phyloP scores from a whole-genome alignment of 176 grass and related monocot species.

The Cenchrus fungigraminus region DNA sequence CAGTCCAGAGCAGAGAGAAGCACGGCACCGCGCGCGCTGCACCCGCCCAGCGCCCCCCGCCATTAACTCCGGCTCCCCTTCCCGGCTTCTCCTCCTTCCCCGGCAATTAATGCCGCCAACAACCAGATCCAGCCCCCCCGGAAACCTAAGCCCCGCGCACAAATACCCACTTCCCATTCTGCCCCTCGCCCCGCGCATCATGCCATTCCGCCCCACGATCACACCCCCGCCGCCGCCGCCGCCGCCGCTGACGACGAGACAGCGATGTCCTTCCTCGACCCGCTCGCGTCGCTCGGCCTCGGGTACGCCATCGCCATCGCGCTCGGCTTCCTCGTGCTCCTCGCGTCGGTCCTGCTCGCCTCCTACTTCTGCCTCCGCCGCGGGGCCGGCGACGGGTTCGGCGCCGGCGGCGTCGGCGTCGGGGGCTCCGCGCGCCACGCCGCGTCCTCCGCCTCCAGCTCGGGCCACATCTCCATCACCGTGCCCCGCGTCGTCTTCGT shows the following conservation, averaged over 20 bases:
- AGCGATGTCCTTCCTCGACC: slow-evolving; percentile 51
- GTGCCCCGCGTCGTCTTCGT: slow-evolving; percentile 93
- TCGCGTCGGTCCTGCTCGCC: slow-evolving; percentile 51
- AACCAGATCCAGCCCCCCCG: slow-evolving; percentile 19
- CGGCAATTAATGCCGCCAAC: slow-evolving; percentile 70
- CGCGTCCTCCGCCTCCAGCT: slow-evolving; percentile 49
- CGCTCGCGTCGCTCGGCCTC: slow-evolving; percentile 51
- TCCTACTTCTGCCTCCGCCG: slow-evolving; percentile 61
- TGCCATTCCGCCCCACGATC: slow-evolving; percentile 49
- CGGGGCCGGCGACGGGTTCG: background rate
- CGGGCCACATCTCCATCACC: slow-evolving; percentile 57
- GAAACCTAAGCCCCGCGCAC: slow-evolving; percentile 50
- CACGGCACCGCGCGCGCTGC: background rate
- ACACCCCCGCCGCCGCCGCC: slow-evolving; percentile 33
- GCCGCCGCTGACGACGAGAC: background rate
- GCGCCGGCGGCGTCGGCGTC: background rate
- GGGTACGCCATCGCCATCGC: slow-evolving; percentile 73
- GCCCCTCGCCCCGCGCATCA: slow-evolving; percentile 34
- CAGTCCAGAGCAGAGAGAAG: background rate
- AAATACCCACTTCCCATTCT: slow-evolving; percentile 55
- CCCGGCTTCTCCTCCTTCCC: slow-evolving; percentile 39
- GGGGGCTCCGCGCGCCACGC: background rate
- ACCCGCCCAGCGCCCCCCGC: slow-evolving; percentile 24
- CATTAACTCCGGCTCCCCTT: slow-evolving; percentile 46
- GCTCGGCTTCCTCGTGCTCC: slow-evolving; percentile 64